Evolutionary conservation across 257 asterid genomes (phyloP).

Genomic region (Nyctanthes arbortristis): DNA sequence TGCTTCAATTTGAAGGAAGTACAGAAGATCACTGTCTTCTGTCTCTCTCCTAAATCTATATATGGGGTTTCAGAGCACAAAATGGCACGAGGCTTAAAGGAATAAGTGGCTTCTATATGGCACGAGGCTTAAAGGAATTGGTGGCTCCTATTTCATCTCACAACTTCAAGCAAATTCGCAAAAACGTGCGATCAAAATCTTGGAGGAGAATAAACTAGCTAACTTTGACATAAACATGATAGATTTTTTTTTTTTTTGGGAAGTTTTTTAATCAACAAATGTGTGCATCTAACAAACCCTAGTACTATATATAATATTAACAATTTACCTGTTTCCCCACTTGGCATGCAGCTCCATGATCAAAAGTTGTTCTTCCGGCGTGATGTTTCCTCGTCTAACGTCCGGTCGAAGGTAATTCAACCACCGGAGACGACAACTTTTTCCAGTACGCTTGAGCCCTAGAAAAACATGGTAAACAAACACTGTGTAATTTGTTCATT

Average conservation of each 20-base stretch:
- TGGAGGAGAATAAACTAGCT: slow-evolving; percentile 15
- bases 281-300: not conserved
- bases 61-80: slow-evolving; percentile 20
- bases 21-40: slow-evolving; percentile 12
- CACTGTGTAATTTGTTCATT: slow-evolving; percentile 35
- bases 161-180: slow-evolving; percentile 1
- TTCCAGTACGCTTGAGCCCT: slow-evolving; percentile 95
- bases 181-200: slow-evolving; percentile 13
- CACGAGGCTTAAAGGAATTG: slow-evolving; percentile 30
- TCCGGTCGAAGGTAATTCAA: slow-evolving; percentile 94
- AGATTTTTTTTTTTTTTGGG: not conserved
- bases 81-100: slow-evolving; percentile 29
- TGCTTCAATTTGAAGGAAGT: slow-evolving; percentile 27
- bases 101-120: slow-evolving; percentile 17
- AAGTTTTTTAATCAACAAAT: not conserved
- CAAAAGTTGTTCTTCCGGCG: slow-evolving; percentile 86
- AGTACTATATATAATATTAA: slow-evolving; percentile 15
- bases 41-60: slow-evolving; percentile 37
- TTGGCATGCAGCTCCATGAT: slow-evolving; percentile 97
- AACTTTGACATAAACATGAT: not conserved
- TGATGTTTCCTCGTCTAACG: slow-evolving; percentile 84
- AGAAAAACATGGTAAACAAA: slow-evolving; percentile 16
- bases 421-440: slow-evolving; percentile 96
- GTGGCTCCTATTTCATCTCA: slow-evolving; percentile 23
- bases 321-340: slow-evolving; percentile 90